Conservation (phyloP, 768 basidiomycete species). For the Panaeolus papilionaceus region DNA sequence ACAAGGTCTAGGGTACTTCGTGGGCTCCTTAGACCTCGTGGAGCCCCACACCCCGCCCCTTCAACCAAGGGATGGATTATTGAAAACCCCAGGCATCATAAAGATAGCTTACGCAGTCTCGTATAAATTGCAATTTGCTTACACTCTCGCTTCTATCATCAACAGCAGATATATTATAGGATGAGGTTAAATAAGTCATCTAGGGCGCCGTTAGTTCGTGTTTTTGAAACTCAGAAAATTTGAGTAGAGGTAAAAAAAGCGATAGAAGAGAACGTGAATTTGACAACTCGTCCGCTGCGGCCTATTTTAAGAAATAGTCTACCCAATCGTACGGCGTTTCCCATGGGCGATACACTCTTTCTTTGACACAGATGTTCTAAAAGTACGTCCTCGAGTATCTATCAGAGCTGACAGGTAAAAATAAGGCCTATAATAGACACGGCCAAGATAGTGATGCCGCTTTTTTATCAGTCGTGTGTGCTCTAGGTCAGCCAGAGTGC, state of each 20-base stretch:
- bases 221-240: constrained; percentile 14
- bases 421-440: not conserved
- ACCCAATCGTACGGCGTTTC: not conserved
- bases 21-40: too few species aligned
- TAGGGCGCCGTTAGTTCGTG: not conserved
- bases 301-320: constrained; percentile 11
- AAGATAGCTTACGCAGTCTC: not conserved
- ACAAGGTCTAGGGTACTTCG: too few species aligned
- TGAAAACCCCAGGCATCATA: not conserved
- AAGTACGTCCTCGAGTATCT: constrained; percentile 2
- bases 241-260: constrained; percentile 7
- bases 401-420: constrained; percentile 4
- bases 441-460: not conserved
- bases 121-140: not conserved
- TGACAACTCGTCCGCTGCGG: constrained; percentile 6
- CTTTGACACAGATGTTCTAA: constrained; percentile 6
- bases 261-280: not conserved
- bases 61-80: not conserved
- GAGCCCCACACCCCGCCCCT: not conserved
- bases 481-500: not conserved
- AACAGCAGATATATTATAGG: not conserved
- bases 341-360: not conserved
- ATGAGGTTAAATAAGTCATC: not conserved
- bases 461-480: not conserved
- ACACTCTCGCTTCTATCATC: not conserved